Percentiles rank a stretch among this genome's conserved stretches.
phyloP scores from a whole-genome alignment of 129 eudicot species.

The Tagetes erecta region DNA sequence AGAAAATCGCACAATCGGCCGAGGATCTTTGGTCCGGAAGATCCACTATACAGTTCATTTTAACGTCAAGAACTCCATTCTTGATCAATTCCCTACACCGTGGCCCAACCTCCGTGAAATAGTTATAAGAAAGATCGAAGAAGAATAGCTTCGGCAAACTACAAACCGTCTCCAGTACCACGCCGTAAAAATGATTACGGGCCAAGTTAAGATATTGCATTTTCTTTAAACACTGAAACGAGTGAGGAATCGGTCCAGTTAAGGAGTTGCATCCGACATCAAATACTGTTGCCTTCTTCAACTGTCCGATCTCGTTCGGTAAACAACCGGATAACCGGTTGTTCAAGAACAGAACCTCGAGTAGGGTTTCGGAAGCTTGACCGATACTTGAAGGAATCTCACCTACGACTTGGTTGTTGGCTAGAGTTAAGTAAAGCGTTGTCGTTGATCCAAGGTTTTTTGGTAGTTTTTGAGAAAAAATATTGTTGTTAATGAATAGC shows the following conservation, averaged over 20 bases:
- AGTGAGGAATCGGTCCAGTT: slow-evolving; percentile 42
- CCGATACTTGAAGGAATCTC: too few species aligned
- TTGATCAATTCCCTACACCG: slow-evolving; percentile 37
- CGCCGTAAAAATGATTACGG: slow-evolving; percentile 27
- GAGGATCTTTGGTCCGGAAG: slow-evolving; percentile 40
- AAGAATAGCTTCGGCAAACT: slow-evolving; percentile 25
- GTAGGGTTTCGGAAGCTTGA: too few species aligned
- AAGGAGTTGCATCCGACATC: slow-evolving; percentile 37
- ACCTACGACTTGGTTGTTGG: too few species aligned
- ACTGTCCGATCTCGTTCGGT: too few species aligned
- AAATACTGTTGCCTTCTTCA: slow-evolving; percentile 22
- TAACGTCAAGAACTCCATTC: slow-evolving; percentile 31
- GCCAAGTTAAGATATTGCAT: slow-evolving; percentile 40
- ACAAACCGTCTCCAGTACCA: slow-evolving; percentile 46
- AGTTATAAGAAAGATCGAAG: slow-evolving; percentile 37
- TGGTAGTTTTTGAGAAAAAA: slow-evolving; percentile 34
- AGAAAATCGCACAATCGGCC: slow-evolving; percentile 39
- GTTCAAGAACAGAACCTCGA: not conserved
- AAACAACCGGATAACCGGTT: too few species aligned
- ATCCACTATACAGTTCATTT: slow-evolving; percentile 47
- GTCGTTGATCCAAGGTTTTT: slow-evolving; percentile 38
- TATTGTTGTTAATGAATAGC: slow-evolving; percentile 53
- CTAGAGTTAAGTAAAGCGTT: slow-evolving; percentile 35
- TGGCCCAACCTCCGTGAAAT: slow-evolving; percentile 14
- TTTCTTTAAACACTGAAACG: slow-evolving; percentile 38